Evolutionary conservation across 2,329 filamentous ascomycete species (phyloP).

Genomic region (Colletotrichum sp.): DNA sequence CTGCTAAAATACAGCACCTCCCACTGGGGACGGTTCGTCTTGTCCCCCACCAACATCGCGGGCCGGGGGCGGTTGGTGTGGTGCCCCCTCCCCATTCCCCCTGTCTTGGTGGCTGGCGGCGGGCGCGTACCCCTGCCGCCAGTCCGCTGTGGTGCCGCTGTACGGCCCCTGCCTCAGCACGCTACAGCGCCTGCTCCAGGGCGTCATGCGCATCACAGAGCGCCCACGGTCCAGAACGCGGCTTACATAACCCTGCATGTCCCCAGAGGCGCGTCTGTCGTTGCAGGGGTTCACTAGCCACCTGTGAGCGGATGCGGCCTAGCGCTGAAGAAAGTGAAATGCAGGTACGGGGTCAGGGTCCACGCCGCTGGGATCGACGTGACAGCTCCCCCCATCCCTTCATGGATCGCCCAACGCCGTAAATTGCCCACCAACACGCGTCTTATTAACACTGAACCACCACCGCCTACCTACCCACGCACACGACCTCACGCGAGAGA

Average conservation of each 20-base stretch:
- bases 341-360: conserved; percentile 15
- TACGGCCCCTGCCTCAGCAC: neutral
- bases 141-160: neutral
- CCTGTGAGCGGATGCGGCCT: conserved; percentile 8
- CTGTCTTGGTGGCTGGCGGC: conserved; percentile 11
- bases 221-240: neutral
- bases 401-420: neutral
- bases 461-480: neutral
- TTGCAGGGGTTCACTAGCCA: conserved; percentile 7
- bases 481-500: neutral
- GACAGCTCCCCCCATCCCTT: neutral
- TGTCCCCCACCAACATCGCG: neutral
- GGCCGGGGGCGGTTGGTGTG: neutral
- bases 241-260: conserved; percentile 9
- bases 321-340: conserved; percentile 19
- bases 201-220: neutral
- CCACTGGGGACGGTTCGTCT: neutral
- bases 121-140: conserved; percentile 16
- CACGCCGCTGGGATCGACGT: conserved; percentile 15
- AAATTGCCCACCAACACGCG: neutral
- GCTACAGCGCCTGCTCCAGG: neutral
- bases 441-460: neutral
- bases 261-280: conserved; percentile 17
- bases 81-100: neutral
- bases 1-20: neutral